A percentile compares a stretch with the other conserved stretches of the same genome.
Conservation (phyloP, 1,284 basidiomycete genomes). For the Cerrena zonata region DNA sequence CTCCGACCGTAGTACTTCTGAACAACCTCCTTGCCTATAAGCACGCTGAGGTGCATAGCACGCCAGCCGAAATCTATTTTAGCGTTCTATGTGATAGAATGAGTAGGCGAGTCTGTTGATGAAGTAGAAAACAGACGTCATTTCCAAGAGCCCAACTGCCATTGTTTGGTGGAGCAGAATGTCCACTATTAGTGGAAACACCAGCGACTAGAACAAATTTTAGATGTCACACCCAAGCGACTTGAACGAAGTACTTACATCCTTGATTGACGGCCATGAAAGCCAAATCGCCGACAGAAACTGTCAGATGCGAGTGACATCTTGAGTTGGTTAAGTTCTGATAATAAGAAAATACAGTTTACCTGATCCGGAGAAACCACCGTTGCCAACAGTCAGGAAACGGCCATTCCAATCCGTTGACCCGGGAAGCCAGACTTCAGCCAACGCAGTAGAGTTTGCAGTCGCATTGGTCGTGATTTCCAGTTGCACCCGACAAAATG, state of each 20-base stretch:
- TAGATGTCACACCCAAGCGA: too few species aligned
- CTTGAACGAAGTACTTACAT: constrained; percentile 21
- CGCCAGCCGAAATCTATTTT: constrained; percentile 27
- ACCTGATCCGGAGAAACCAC: constrained; percentile 25
- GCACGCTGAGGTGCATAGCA: constrained; percentile 23
- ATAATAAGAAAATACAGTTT: not conserved
- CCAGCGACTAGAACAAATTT: constrained; percentile 20
- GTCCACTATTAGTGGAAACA: constrained; percentile 25
- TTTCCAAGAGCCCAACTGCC: constrained; percentile 23
- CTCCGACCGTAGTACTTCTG: constrained; percentile 20
- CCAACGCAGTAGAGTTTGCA: constrained; percentile 17
- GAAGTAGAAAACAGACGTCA: too few species aligned
- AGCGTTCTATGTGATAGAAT: too few species aligned
- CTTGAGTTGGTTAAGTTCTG: not conserved
- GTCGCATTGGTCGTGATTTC: constrained; percentile 20
- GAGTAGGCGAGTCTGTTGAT: too few species aligned
- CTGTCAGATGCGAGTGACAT: constrained; percentile 9
- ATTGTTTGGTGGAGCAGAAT: constrained; percentile 13
- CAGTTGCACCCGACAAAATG: constrained; percentile 20
- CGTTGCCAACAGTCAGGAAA: constrained; percentile 22
- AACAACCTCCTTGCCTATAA: constrained; percentile 23
- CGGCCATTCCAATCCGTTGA: constrained; percentile 26
- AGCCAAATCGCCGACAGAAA: constrained; percentile 23
- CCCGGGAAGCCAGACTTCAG: constrained; percentile 28
- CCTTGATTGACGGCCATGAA: constrained; percentile 21